A percentile compares a stretch with the other conserved stretches of the same genome.
phyloP scores from a whole-genome alignment of 495 filamentous ascomycete genomes.

The Penicillium odoratum region DNA sequence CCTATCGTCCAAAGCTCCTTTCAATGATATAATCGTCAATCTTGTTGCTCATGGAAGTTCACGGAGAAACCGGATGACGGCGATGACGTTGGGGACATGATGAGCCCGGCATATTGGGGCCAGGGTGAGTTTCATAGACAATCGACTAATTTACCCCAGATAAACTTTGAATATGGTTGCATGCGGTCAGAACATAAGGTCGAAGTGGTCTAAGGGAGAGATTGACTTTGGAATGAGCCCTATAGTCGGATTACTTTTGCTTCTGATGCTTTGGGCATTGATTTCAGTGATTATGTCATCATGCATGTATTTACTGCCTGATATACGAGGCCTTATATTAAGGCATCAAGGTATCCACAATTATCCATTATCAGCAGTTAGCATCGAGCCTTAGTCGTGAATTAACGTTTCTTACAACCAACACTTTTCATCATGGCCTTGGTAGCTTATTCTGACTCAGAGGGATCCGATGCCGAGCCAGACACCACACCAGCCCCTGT shows the following conservation, averaged over 20 bases:
- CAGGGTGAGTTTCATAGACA: conserved; percentile 2
- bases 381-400: background rate
- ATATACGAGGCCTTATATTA: background rate
- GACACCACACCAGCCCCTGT: conserved; percentile 28
- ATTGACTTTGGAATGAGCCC: conserved; percentile 1
- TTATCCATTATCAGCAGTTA: background rate
- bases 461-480: conserved; percentile 65
- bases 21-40: background rate
- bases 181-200: conserved; percentile 1
- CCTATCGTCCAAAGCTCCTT: background rate
- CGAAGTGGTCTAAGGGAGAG: background rate
- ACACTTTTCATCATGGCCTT: conserved; percentile 60
- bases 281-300: conserved; percentile 8
- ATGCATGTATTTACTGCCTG: background rate
- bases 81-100: conserved; percentile 26
- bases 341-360: conserved; percentile 8
- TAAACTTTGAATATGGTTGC: conserved; percentile 4
- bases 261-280: background rate
- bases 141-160: background rate
- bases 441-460: conserved; percentile 84
- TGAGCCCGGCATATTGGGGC: conserved; percentile 9
- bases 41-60: background rate
- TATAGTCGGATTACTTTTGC: background rate
- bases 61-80: conserved; percentile 24
- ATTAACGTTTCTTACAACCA: background rate